Evolutionary conservation across 495 filamentous ascomycete species (phyloP), one percentile per base, ranked within the genome.

Genomic region (Durotheca rogersii): DNA sequence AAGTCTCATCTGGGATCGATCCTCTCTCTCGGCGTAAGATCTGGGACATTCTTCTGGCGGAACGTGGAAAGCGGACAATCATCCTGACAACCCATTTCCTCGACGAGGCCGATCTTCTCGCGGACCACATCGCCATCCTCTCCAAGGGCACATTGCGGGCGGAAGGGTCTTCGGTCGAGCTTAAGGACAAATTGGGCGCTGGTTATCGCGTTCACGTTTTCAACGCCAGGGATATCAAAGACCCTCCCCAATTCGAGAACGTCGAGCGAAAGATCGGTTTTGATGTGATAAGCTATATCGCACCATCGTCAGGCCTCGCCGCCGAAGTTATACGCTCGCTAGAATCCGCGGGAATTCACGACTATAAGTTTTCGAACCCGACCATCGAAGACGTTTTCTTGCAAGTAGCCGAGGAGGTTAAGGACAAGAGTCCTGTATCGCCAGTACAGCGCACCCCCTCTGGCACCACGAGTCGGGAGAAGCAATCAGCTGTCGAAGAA

Each of bases 381-480:
- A 92, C 87, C 0, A 91, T 95, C 49, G 88, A 91, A 61, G 87
- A 91, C 58, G 86, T 93, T 0, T 95, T 95, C 66, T 68, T 94
- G 46, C 86, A 87, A 48, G 76, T 94, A 23, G 89, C 88, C 1
- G 85, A 86, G 44, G 87, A 92, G 61, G 70, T 80, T 43, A 62
- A 64, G 35, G 64, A 63, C 4, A 73, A 79, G 51, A 49, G 45
- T 29, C 43, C 46, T 20, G 46, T 29, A 37, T 38, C 19, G 54
- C 55, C 60, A 47, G 41, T 41, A 36, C 36, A 35, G 37, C 61
- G 16, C 32, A 23, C n/a, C 25, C 53, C 43, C 30, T 50, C 56
- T 12, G 10, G 36, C 14, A 53, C 56, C 35, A 32, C 49, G 9
- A 19, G 48, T 21, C 36, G 47, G 12, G 59, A 70, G 39, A 63